A percentile compares a stretch with the other conserved stretches of the same genome.
phyloP scores from a whole-genome alignment of 495 filamentous ascomycete species.

The Daldinia bambusicola region DNA sequence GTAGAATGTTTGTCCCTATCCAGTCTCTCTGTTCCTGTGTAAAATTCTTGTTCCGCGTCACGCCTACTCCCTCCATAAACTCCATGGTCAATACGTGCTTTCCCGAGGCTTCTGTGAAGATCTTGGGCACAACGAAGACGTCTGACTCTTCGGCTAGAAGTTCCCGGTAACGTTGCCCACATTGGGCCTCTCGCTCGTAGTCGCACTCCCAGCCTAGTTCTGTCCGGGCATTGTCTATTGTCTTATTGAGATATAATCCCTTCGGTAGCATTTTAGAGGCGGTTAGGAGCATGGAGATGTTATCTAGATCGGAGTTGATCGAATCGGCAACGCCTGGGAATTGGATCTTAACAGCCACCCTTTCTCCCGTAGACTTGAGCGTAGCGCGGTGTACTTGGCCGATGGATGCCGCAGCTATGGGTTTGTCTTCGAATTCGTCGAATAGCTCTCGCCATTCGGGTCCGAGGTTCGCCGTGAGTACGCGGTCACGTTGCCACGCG shows the following conservation, averaged over 20 bases:
- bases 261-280: slow-evolving; percentile 89
- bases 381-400: slow-evolving; percentile 92
- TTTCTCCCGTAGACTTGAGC: slow-evolving; percentile 75
- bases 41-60: slow-evolving; percentile 75
- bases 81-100: slow-evolving; percentile 93
- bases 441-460: slow-evolving; percentile 87
- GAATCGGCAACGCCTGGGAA: slow-evolving; percentile 97
- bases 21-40: slow-evolving; percentile 87
- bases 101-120: slow-evolving; percentile 83
- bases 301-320: slow-evolving; percentile 94
- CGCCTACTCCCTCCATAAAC: slow-evolving; percentile 85
- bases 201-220: slow-evolving; percentile 98
- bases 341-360: slow-evolving; percentile 95
- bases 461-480: slow-evolving; percentile 81
- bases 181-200: slow-evolving; percentile 87
- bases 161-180: slow-evolving; percentile 74
- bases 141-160: slow-evolving; percentile 75
- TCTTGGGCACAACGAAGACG: slow-evolving; percentile 80
- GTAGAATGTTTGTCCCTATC: slow-evolving; percentile 91
- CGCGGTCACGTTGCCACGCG: slow-evolving; percentile 85
- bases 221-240: slow-evolving; percentile 93
- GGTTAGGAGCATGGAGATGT: slow-evolving; percentile 87
- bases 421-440: slow-evolving; percentile 84
- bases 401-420: slow-evolving; percentile 96
- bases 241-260: slow-evolving; percentile 94